A percentile compares a stretch with the other conserved stretches of the same genome.
Conservation (phyloP, 257 asterid species). For the Solanum bukasovii region DNA sequence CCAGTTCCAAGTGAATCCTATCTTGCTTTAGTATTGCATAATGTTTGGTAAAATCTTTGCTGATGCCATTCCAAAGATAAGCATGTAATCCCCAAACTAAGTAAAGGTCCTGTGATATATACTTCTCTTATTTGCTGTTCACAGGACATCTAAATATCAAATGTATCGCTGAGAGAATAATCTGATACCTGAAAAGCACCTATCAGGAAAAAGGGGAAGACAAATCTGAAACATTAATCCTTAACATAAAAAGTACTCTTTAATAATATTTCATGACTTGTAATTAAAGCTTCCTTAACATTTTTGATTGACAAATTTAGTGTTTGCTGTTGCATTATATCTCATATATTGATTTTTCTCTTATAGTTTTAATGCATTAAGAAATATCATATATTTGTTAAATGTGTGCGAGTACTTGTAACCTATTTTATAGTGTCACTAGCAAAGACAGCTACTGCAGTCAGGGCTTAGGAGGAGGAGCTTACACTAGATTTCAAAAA, state of each 20-base stretch:
- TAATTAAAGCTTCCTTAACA: neutral
- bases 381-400: neutral
- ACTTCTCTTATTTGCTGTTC: neutral
- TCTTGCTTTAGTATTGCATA: neutral
- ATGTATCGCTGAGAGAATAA: neutral
- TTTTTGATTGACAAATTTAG: neutral
- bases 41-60: neutral
- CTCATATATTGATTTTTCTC: neutral
- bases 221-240: neutral
- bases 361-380: neutral
- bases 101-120: neutral
- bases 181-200: neutral
- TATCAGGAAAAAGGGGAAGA: neutral
- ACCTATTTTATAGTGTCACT: neutral
- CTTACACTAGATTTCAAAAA: neutral
- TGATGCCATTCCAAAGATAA: neutral
- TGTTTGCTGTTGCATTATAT: neutral
- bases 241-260: neutral
- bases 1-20: neutral
- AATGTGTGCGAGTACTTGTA: neutral
- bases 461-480: neutral
- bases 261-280: neutral
- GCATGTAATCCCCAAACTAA: neutral
- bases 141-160: neutral
- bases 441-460: neutral